Percentiles rank a stretch among this genome's conserved stretches.
phyloP scores from a whole-genome alignment of 371 early-diverging fungal species.

The Modicella reniformis region DNA sequence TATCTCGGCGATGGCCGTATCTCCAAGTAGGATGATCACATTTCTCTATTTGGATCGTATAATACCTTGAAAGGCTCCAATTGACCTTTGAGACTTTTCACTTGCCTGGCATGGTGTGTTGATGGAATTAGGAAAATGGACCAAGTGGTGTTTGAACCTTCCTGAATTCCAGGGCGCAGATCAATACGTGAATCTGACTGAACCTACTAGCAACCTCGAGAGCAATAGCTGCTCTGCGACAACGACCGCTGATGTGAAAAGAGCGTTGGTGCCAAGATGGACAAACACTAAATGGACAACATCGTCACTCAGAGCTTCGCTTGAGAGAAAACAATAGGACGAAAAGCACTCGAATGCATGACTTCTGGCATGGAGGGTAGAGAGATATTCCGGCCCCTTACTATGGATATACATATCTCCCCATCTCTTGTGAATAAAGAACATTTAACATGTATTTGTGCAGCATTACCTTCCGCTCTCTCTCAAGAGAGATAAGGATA shows the following conservation, averaged over 20 bases:
- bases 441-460: too few species aligned
- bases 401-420: too few species aligned
- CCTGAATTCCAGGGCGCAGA: conserved; percentile 74
- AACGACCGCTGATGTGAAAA: neutral
- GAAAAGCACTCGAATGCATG: too few species aligned
- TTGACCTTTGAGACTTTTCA: too few species aligned
- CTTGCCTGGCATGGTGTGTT: neutral
- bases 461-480: too few species aligned
- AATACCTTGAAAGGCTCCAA: neutral
- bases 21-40: conserved; percentile 59
- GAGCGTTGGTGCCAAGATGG: conserved; percentile 15
- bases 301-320: conserved; percentile 19
- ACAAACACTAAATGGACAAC: conserved; percentile 25
- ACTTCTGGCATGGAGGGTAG: too few species aligned
- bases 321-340: neutral
- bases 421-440: too few species aligned
- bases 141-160: conserved; percentile 69
- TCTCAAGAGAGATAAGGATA: too few species aligned
- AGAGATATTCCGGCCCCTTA: too few species aligned
- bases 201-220: neutral
- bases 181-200: conserved; percentile 59
- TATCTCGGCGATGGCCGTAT: conserved; percentile 92
- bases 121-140: conserved; percentile 60
- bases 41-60: neutral
- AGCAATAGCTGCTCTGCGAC: neutral